A percentile compares a stretch with the other conserved stretches of the same genome.
phyloP scores from a whole-genome alignment of 2,329 filamentous ascomycete species.

The Ophiostoma tasmaniense region DNA sequence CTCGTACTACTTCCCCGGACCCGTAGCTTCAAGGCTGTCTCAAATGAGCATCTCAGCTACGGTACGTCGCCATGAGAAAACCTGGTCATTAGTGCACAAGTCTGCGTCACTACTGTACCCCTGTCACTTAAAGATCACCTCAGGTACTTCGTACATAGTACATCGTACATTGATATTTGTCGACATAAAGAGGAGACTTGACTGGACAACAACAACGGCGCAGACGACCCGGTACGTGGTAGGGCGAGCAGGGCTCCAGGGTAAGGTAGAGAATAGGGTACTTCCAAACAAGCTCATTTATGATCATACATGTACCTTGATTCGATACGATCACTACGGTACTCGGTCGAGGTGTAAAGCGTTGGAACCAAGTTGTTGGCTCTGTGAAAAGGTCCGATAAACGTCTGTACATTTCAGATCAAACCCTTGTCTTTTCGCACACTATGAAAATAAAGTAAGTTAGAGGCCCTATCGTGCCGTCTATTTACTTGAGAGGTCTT shows the following conservation, averaged over 20 bases:
- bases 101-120: background rate
- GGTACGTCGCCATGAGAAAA: background rate
- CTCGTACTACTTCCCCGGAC: background rate
- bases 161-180: no score
- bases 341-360: background rate
- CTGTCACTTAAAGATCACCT: no score
- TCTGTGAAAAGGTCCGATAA: background rate
- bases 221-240: no score
- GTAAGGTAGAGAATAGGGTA: no score
- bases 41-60: background rate
- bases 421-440: background rate
- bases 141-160: no score
- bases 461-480: no score
- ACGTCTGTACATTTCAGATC: background rate
- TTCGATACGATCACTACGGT: background rate
- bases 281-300: no score
- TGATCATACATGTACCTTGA: background rate
- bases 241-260: no score
- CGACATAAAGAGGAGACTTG: no score
- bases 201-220: no score
- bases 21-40: background rate
- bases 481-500: background rate
- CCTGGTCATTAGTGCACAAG: background rate
- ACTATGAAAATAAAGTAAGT: no score
- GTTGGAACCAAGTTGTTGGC: background rate